phyloP scores from a whole-genome alignment of 768 basidiomycete species.

The Xerocomellus chrysenteron region DNA sequence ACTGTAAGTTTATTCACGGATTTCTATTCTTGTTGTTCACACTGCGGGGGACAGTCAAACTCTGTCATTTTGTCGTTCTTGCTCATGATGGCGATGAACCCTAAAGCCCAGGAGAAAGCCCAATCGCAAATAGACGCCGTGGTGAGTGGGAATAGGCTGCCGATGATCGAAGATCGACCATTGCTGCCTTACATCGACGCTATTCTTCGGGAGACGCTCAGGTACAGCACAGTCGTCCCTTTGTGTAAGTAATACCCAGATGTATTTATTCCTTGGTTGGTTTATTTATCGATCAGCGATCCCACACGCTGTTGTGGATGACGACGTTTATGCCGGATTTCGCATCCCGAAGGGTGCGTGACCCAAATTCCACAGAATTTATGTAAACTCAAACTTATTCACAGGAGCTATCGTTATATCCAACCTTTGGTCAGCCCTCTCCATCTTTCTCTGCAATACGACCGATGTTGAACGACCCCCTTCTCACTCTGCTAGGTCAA shows the following conservation, averaged over 20 bases:
- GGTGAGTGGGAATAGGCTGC: conserved; percentile 14
- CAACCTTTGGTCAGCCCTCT: conserved; percentile 19
- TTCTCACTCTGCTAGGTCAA: conserved; percentile 15
- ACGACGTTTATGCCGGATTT: conserved; percentile 47
- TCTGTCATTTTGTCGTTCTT: conserved; percentile 24
- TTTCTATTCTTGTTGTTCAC: not conserved
- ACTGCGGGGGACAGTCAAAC: conserved; percentile 13
- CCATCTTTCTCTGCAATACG: not conserved
- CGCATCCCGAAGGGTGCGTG: conserved; percentile 45
- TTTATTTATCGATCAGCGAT: conserved; percentile 15
- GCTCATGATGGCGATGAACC: conserved; percentile 18
- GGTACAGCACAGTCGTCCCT: conserved; percentile 14
- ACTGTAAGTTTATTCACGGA: conserved; percentile 9
- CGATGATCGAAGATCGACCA: conserved; percentile 15
- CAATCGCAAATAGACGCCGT: conserved; percentile 23
- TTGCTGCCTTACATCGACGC: conserved; percentile 23
- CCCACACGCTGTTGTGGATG: conserved; percentile 35
- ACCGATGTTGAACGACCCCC: not conserved
- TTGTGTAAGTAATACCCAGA: conserved; percentile 6
- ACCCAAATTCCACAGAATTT: not conserved
- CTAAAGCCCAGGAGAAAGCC: conserved; percentile 18
- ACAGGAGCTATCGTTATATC: conserved; percentile 17
- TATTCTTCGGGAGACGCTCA: conserved; percentile 19
- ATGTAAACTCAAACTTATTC: not conserved
- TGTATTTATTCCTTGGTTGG: not conserved